Conservation (phyloP, 108 stramenopile species). For the Fragilaria crotonensis region DNA sequence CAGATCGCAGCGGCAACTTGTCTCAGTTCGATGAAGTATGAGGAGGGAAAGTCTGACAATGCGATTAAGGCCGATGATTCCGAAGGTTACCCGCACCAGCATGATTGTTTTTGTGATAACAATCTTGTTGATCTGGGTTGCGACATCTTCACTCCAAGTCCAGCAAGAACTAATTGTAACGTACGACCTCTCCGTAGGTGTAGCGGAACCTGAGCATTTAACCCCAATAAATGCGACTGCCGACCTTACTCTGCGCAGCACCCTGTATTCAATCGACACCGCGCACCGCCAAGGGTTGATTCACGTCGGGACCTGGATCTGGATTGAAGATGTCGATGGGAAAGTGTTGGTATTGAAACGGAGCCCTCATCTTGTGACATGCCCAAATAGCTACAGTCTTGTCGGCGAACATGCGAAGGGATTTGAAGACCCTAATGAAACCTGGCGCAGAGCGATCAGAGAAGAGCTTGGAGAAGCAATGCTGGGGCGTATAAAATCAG, state of each 20-base stretch:
- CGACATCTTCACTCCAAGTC: background rate
- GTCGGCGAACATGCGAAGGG: slow-evolving; percentile 12
- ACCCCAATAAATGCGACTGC: background rate
- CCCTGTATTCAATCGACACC: slow-evolving; percentile 2
- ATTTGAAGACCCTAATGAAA: slow-evolving; percentile 3
- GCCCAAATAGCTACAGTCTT: slow-evolving; percentile 6
- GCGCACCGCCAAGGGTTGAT: slow-evolving; percentile 10
- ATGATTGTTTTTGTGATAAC: too few relatives aligned
- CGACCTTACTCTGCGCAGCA: background rate
- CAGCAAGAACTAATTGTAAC: background rate
- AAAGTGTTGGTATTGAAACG: slow-evolving; percentile 16
- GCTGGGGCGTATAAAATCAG: background rate
- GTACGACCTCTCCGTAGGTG: background rate
- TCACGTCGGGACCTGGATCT: slow-evolving; percentile 9
- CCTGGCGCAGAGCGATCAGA: slow-evolving; percentile 1
- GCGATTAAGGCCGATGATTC: too few relatives aligned
- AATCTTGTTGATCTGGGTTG: too few relatives aligned
- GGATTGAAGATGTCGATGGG: slow-evolving; percentile 10
- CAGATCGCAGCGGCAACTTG: too few relatives aligned
- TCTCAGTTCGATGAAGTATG: too few relatives aligned
- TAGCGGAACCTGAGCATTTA: slow-evolving; percentile 1
- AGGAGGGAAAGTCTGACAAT: too few relatives aligned
- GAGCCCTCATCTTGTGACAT: slow-evolving; percentile 10
- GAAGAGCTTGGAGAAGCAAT: slow-evolving; percentile 9
- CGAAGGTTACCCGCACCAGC: too few relatives aligned